Base-by-base conservation (phyloP, 2,329 filamentous ascomycete genomes). In the Diaporthe sp. region DNA sequence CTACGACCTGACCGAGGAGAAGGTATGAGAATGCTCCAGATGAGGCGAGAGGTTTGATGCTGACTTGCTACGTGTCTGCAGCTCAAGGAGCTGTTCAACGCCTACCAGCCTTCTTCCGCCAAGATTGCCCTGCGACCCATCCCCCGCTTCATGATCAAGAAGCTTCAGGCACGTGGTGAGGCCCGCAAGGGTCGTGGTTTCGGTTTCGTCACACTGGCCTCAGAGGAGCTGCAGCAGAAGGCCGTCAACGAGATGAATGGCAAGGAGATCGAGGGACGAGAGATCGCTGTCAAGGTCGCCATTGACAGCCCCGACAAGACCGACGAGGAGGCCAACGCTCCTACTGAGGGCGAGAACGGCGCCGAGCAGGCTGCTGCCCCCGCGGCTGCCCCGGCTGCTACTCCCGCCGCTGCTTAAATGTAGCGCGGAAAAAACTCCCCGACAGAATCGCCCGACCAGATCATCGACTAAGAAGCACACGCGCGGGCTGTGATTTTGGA, bases 131-230 rank as follows among this genome's bases (percentile, higher is more conserved):
- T 99, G 80, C 96, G 97, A 81, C 97, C 97, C 70, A 99, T 99
- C 80, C 97, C 97, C 80, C 96, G 96, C 82, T 99, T 98, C 90
- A 99, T 99, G 97, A 97, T 99, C 88, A 98, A 98, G 93, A 99
- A 99, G 92, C 95, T 99, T 77, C 96, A 98, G 88, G 96, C 96
- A 82, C 96, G 97, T 84, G 96, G 96, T 83, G 97, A 99, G 89
- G 93, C 96, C 81, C 97, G 97, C 89, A 99, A 99, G 93, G 97
- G 97, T 77, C 97, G 97, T 89, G 97, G 97, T 79, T 99, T 99
- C 85, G 97, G 97, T 79, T 99, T 99, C 85, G 97, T 99, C 77
- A 98, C 95, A 76, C 93, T 99, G 77, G 94, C 93, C 77, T 97
- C 95, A 25, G 96, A 99, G 90, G 96, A 98, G 87, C 87, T 96